These are phyloP conservation scores for Wickerhamomyces ciferrii DNA, from an alignment of 805 yeast species.

Conservation along the genomic window DNA sequence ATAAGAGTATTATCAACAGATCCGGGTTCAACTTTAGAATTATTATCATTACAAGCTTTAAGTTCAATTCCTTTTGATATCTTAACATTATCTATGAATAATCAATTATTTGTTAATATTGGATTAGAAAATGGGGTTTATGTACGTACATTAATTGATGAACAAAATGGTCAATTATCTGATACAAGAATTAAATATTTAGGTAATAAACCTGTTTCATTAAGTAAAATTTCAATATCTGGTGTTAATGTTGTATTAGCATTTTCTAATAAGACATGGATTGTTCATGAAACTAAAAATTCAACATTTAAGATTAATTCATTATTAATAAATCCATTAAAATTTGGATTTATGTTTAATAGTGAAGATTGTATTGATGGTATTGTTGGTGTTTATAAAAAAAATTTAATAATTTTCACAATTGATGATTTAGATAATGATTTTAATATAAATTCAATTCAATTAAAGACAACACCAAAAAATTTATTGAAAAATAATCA, in stretches of 20 bases:
- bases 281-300: slow-evolving; percentile 18
- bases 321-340: slow-evolving; percentile 25
- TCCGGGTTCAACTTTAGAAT: slow-evolving; percentile 53
- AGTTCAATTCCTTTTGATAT: slow-evolving; percentile 41
- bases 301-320: slow-evolving; percentile 22
- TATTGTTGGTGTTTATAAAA: slow-evolving; percentile 53
- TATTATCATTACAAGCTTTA: slow-evolving; percentile 60
- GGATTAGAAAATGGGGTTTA: slow-evolving; percentile 86
- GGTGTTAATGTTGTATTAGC: slow-evolving; percentile 22
- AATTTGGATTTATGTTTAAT: slow-evolving; percentile 45
- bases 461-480: slow-evolving; percentile 48
- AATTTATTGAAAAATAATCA: slow-evolving; percentile 25
- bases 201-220: slow-evolving; percentile 60
- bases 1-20: slow-evolving; percentile 63
- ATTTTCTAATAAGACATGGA: slow-evolving; percentile 29
- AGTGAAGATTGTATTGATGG: slow-evolving; percentile 64
- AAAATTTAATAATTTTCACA: slow-evolving; percentile 49
- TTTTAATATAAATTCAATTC: slow-evolving; percentile 31
- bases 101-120: slow-evolving; percentile 48
- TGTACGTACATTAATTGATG: slow-evolving; percentile 55
- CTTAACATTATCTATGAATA: slow-evolving; percentile 20
- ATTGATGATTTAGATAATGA: slow-evolving; percentile 34
- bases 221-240: slow-evolving; percentile 22
- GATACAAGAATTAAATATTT: slow-evolving; percentile 67
- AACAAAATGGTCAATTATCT: slow-evolving; percentile 51